Conservation (phyloP, 1,284 basidiomycete genomes). For the Fistulinella cinereoalba region DNA sequence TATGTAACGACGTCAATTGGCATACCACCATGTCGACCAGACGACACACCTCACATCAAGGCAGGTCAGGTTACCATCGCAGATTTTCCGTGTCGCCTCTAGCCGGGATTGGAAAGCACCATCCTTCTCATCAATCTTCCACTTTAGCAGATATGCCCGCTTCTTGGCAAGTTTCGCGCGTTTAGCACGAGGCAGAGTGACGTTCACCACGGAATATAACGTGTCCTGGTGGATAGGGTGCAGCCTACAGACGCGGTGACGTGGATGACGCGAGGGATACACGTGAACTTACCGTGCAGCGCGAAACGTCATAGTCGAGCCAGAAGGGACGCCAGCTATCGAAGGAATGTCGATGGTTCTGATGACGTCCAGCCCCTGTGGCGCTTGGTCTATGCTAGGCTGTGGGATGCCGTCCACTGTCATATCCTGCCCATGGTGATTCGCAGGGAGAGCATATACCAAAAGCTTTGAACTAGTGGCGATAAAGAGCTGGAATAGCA, state of each 20-base stretch:
- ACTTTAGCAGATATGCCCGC: constrained; percentile 61
- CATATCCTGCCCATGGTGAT: constrained; percentile 19
- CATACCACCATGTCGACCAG: constrained; percentile 5
- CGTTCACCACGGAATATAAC: constrained; percentile 77
- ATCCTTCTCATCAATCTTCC: constrained; percentile 53
- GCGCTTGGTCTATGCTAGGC: constrained; percentile 8
- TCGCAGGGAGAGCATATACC: constrained; percentile 51
- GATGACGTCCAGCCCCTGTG: constrained; percentile 43
- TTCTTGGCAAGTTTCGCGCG: constrained; percentile 53
- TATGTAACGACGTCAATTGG: constrained; percentile 32
- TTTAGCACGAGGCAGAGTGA: constrained; percentile 52
- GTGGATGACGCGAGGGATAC: constrained; percentile 1
- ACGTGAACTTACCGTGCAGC: constrained; percentile 55
- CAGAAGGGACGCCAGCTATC: constrained; percentile 44
- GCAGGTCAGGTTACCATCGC: constrained; percentile 78
- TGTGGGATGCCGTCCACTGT: constrained; percentile 37
- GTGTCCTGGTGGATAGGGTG: constrained; percentile 54
- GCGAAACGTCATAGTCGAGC: constrained; percentile 60
- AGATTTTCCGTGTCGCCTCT: constrained; percentile 62
- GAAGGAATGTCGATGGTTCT: constrained; percentile 55
- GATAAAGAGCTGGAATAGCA: constrained; percentile 52
- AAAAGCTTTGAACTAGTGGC: constrained; percentile 61
- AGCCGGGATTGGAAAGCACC: constrained; percentile 29
- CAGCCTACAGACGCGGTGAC: constrained; percentile 44
- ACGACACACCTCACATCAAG: constrained; percentile 75